These are phyloP conservation scores for Starmera caribaea DNA, from an alignment of 805 yeast species.

Conservation along the genomic window DNA sequence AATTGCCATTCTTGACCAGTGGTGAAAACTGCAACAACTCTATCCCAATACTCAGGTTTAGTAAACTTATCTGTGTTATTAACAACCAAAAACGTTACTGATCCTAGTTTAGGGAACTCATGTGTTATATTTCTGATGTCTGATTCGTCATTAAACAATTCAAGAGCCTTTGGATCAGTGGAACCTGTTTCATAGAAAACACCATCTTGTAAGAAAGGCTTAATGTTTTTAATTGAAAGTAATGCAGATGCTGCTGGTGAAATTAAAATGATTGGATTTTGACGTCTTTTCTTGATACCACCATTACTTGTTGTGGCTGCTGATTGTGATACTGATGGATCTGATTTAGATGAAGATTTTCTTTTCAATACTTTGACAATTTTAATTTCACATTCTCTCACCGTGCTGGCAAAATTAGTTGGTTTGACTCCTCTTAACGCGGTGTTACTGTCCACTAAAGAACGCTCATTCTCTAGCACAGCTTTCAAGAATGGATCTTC, in stretches of 20 bases:
- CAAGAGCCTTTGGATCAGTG: constrained; percentile 22
- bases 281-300: constrained; percentile 18
- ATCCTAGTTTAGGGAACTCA: constrained; percentile 46
- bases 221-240: constrained; percentile 53
- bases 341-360: constrained; percentile 6
- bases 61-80: constrained; percentile 81
- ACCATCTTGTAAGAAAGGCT: constrained; percentile 67
- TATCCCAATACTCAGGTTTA: constrained; percentile 96
- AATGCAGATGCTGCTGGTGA: constrained; percentile 77
- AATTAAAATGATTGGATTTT: constrained; percentile 63
- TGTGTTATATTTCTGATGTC: constrained; percentile 43
- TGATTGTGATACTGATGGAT: constrained; percentile 1
- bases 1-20: constrained; percentile 99
- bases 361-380: constrained; percentile 30
- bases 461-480: constrained; percentile 31
- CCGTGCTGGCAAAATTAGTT: constrained; percentile 57
- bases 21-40: constrained; percentile 91
- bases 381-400: constrained; percentile 53
- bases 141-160: constrained; percentile 21
- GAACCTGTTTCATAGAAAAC: constrained; percentile 44
- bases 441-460: constrained; percentile 47
- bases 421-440: constrained; percentile 57
- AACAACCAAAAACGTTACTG: constrained; percentile 66
- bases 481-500: constrained; percentile 27
- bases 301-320: constrained; percentile 12